Conservation (phyloP, 768 basidiomycete species). For the Lentinula lateritia region DNA sequence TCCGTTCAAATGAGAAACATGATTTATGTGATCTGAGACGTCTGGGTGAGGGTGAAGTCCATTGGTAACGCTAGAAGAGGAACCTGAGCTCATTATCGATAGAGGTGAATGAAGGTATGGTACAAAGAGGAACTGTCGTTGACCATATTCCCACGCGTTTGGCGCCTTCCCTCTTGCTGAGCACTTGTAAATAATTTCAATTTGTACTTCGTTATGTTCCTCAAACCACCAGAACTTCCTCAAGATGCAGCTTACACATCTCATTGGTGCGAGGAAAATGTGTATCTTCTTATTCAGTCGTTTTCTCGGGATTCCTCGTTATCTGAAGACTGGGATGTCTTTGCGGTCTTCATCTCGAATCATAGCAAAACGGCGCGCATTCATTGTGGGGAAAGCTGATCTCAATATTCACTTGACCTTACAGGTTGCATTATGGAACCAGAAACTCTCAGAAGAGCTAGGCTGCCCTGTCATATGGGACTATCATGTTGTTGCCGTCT, state of each 20-base stretch:
- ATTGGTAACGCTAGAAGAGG: slow-evolving; percentile 2
- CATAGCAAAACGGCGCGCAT: slow-evolving; percentile 44
- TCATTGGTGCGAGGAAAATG: slow-evolving; percentile 71
- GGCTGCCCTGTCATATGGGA: slow-evolving; percentile 58
- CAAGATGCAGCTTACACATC: slow-evolving; percentile 43
- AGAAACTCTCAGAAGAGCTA: slow-evolving; percentile 34
- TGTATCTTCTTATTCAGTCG: slow-evolving; percentile 49
- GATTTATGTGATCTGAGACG: background rate
- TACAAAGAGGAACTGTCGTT: background rate
- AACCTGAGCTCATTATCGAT: slow-evolving; percentile 8
- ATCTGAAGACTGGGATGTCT: slow-evolving; percentile 39
- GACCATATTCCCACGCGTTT: background rate
- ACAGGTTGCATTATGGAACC: slow-evolving; percentile 64
- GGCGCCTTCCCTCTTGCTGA: background rate
- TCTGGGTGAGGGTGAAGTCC: slow-evolving; percentile 1
- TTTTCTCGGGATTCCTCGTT: slow-evolving; percentile 29
- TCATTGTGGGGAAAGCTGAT: background rate
- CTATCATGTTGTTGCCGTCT: slow-evolving; percentile 63
- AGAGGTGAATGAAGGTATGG: background rate
- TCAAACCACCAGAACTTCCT: slow-evolving; percentile 28
- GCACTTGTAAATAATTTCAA: background rate
- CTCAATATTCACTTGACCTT: background rate
- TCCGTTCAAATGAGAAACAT: slow-evolving; percentile 3
- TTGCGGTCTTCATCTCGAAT: slow-evolving; percentile 65
- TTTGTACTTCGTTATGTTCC: background rate